Evolutionary conservation across 345 rosid genomes (phyloP).

Genomic region (Rhodamnia argentea): DNA sequence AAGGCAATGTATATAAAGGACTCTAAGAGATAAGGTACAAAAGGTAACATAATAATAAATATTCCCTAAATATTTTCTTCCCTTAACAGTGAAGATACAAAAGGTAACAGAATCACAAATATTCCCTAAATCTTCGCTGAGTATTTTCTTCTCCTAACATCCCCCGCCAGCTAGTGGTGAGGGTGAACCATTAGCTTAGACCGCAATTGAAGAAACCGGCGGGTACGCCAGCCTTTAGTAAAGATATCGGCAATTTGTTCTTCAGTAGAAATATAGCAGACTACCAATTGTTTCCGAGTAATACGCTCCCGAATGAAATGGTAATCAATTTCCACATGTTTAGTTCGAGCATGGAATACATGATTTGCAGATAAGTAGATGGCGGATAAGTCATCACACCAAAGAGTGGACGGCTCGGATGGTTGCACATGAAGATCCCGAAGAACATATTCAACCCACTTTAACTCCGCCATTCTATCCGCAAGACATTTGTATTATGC

Average conservation of each 20-base stretch:
- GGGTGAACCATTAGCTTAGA: background rate
- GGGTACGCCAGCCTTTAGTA: background rate
- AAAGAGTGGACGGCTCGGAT: background rate
- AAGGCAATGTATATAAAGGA: background rate
- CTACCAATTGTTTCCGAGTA: background rate
- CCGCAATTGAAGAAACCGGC: background rate
- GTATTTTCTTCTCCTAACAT: background rate
- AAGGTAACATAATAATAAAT: no score
- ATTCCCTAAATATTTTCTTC: background rate
- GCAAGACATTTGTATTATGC: background rate
- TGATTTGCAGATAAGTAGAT: background rate
- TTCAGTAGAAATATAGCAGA: background rate
- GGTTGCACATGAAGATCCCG: background rate
- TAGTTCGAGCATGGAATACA: background rate
- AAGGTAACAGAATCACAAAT: background rate
- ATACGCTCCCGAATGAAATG: background rate
- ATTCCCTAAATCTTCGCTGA: no score
- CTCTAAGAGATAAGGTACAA: background rate
- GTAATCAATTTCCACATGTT: background rate
- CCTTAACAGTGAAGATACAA: no score
- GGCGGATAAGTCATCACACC: background rate
- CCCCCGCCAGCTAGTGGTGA: background rate
- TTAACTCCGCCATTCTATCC: background rate
- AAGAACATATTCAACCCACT: background rate
- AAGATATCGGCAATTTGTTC: background rate